These are phyloP conservation scores for Cicer bijugum DNA, from an alignment of 306 rosid genomes.

Conservation along the genomic window DNA sequence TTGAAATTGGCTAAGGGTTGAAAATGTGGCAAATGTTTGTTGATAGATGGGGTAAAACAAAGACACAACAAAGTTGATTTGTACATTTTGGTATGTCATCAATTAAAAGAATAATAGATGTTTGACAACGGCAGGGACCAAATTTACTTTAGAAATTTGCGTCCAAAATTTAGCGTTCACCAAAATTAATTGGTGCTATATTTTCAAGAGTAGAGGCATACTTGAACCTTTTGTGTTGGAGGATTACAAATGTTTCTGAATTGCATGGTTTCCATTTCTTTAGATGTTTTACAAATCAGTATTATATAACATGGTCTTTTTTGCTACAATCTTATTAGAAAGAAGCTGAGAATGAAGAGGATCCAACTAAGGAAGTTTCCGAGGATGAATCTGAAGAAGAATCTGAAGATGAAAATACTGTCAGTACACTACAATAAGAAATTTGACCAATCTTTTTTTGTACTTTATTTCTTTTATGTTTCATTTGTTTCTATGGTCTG, in stretches of 20 bases:
- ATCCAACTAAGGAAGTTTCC: constrained; percentile 54
- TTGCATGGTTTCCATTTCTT: background rate
- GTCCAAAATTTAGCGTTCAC: background rate
- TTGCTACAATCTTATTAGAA: constrained; percentile 49
- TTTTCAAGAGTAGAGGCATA: background rate
- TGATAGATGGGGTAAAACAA: background rate
- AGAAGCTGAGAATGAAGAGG: constrained; percentile 64
- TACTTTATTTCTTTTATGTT: background rate
- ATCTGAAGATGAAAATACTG: constrained; percentile 65
- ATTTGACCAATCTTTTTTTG: background rate
- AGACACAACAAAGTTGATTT: background rate
- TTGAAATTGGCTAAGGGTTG: background rate
- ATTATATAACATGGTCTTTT: constrained; percentile 27
- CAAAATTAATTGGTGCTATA: background rate
- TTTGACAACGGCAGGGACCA: background rate
- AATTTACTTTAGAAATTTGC: background rate
- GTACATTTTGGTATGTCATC: background rate
- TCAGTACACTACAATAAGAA: constrained; percentile 43
- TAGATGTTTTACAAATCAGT: constrained; percentile 18
- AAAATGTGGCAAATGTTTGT: background rate
- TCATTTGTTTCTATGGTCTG: constrained; percentile 11
- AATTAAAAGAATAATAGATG: background rate
- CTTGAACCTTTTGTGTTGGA: constrained; percentile 16
- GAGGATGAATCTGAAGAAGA: constrained; percentile 61
- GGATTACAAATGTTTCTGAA: background rate